A percentile compares a stretch with the other conserved stretches of the same genome.
These are phyloP conservation scores for Globisporangium nagaii DNA, from an alignment of 352 stramenopile species.

Conservation along the genomic window DNA sequence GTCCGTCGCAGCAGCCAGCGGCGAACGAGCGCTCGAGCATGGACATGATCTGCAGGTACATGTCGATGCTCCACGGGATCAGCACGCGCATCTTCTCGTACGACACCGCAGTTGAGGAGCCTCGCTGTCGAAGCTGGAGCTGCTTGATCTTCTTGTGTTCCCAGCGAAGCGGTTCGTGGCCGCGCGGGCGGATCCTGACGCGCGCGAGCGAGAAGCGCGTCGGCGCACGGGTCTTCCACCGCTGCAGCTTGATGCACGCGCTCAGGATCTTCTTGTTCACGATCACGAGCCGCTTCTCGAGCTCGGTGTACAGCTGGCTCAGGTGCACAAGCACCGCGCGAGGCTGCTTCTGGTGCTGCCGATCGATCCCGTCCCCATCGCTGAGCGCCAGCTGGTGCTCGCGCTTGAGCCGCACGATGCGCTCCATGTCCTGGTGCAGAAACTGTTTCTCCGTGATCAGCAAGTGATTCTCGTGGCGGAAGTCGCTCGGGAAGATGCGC, in stretches of 20 bases:
- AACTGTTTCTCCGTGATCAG: constrained; percentile 57
- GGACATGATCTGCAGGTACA: constrained; percentile 63
- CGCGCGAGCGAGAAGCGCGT: constrained; percentile 27
- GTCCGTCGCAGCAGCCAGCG: not conserved
- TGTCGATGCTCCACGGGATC: constrained; percentile 71
- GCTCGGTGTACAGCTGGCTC: constrained; percentile 32
- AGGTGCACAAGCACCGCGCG: constrained; percentile 45
- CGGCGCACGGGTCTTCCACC: not conserved
- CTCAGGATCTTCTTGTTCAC: constrained; percentile 56
- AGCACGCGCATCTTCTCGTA: constrained; percentile 63
- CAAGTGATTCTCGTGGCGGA: constrained; percentile 35
- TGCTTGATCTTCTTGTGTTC: constrained; percentile 31
- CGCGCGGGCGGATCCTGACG: constrained; percentile 32
- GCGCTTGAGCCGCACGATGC: constrained; percentile 18
- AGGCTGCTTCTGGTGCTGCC: constrained; percentile 11
- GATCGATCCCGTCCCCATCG: not conserved
- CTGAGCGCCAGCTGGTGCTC: constrained; percentile 8
- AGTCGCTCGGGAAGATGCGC: constrained; percentile 50
- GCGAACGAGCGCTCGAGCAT: constrained; percentile 22
- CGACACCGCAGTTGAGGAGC: too few species aligned
- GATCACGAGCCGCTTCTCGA: constrained; percentile 50
- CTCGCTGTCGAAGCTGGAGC: not conserved
- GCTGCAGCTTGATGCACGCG: constrained; percentile 46
- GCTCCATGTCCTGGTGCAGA: constrained; percentile 48
- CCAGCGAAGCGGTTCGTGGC: constrained; percentile 31